Percentiles rank a stretch among this genome's conserved stretches.
Evolutionary conservation across 2,329 filamentous ascomycete genomes (phyloP).

Genomic region (Ceratocystis eucalypticola): DNA sequence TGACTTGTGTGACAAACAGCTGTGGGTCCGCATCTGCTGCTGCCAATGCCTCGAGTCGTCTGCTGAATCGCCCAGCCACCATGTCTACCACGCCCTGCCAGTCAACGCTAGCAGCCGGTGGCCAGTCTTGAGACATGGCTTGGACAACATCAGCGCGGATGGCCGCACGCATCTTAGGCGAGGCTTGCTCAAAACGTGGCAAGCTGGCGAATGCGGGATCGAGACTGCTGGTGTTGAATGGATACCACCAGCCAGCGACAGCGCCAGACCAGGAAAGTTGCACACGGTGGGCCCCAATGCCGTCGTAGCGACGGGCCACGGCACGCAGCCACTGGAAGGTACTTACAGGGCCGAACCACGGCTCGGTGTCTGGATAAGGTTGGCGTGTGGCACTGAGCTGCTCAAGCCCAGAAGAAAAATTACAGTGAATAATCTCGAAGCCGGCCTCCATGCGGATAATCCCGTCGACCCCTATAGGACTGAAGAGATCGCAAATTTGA

Average conservation of each 20-base stretch:
- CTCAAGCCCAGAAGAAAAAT: slow-evolving; percentile 38
- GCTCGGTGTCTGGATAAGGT: slow-evolving; percentile 21
- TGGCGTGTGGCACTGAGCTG: slow-evolving; percentile 27
- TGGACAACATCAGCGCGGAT: slow-evolving; percentile 33
- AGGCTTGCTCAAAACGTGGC: slow-evolving; percentile 25
- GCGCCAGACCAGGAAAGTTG: slow-evolving; percentile 37
- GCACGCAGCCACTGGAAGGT: slow-evolving; percentile 32
- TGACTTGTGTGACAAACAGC: slow-evolving; percentile 28
- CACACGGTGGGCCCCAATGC: slow-evolving; percentile 31
- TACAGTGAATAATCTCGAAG: slow-evolving; percentile 57
- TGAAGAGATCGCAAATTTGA: slow-evolving; percentile 42
- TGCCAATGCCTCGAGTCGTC: slow-evolving; percentile 35
- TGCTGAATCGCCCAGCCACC: slow-evolving; percentile 48
- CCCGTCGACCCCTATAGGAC: slow-evolving; percentile 46
- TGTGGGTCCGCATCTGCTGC: slow-evolving; percentile 23
- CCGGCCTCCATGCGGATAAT: slow-evolving; percentile 55
- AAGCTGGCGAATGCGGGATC: slow-evolving; percentile 26
- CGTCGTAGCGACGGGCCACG: slow-evolving; percentile 33
- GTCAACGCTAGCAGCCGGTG: slow-evolving; percentile 28
- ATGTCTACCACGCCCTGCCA: slow-evolving; percentile 59
- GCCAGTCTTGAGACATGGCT: slow-evolving; percentile 23
- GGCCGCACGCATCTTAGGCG: slow-evolving; percentile 24
- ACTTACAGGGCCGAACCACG: slow-evolving; percentile 22
- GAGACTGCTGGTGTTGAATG: slow-evolving; percentile 36
- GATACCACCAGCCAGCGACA: slow-evolving; percentile 39